Percentiles rank a stretch among this genome's conserved stretches.
These are phyloP conservation scores for Chalciporus sp. DNA, from an alignment of 1,284 basidiomycete species.

Conservation along the genomic window DNA sequence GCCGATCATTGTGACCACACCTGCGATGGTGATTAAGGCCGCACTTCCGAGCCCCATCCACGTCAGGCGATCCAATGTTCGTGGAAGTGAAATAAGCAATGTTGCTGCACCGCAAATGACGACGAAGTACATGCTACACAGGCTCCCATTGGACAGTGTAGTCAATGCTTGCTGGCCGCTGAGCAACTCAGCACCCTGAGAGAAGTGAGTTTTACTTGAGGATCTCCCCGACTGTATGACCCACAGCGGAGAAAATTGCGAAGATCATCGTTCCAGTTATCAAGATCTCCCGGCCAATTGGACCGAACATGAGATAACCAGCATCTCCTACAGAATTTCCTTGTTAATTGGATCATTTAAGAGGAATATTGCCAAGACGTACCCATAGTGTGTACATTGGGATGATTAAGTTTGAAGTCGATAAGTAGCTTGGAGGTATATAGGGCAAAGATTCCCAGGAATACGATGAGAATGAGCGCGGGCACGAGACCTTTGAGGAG, in stretches of 20 bases:
- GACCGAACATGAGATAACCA: constrained; percentile 54
- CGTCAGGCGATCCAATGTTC: constrained; percentile 48
- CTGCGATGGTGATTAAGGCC: constrained; percentile 44
- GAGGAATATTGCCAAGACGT: neutral
- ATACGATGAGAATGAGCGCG: constrained; percentile 54
- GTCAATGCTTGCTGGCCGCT: constrained; percentile 55
- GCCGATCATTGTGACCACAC: constrained; percentile 52
- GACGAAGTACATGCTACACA: constrained; percentile 48
- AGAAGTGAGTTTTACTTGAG: neutral
- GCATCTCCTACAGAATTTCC: constrained; percentile 46
- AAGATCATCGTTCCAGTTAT: constrained; percentile 53
- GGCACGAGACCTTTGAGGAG: constrained; percentile 47
- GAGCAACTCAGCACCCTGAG: constrained; percentile 49
- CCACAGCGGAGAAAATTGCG: constrained; percentile 47
- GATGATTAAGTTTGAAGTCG: constrained; percentile 61
- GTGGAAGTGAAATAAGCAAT: constrained; percentile 48
- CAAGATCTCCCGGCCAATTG: constrained; percentile 50
- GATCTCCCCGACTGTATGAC: constrained; percentile 10
- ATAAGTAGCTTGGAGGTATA: constrained; percentile 57
- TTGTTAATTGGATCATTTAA: neutral
- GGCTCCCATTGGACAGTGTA: constrained; percentile 47
- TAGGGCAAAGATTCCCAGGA: constrained; percentile 54
- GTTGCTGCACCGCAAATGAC: constrained; percentile 48
- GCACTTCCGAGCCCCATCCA: constrained; percentile 50
- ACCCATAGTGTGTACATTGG: constrained; percentile 57